Conservation (phyloP, 2,329 filamentous ascomycete species). For the Coniosporium tulheliwenetii region DNA sequence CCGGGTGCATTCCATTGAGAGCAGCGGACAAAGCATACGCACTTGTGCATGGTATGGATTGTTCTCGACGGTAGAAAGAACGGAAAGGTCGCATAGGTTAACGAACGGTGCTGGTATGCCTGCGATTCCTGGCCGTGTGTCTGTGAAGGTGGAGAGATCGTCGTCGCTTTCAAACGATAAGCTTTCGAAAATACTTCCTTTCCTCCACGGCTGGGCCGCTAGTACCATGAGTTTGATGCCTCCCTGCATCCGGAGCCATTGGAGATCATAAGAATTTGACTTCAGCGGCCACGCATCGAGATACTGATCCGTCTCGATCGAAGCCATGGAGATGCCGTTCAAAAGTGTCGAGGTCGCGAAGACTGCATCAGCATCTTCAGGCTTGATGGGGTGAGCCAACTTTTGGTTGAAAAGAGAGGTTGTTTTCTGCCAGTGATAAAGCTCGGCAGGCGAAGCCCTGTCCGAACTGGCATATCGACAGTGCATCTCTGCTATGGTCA, state of each 20-base stretch:
- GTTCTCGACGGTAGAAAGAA: background rate
- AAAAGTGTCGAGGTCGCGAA: background rate
- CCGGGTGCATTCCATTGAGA: background rate
- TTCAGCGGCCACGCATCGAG: background rate
- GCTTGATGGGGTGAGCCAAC: slow-evolving; percentile 17
- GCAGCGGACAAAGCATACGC: background rate
- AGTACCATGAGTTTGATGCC: background rate
- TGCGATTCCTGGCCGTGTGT: background rate
- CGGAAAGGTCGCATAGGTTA: slow-evolving; percentile 14
- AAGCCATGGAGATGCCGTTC: background rate
- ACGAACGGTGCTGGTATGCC: background rate
- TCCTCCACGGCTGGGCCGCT: background rate
- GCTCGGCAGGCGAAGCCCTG: slow-evolving; percentile 11
- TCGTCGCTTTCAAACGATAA: background rate
- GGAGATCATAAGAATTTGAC: background rate
- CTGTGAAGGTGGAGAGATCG: background rate
- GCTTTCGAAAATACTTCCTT: background rate
- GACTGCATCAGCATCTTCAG: slow-evolving; percentile 21
- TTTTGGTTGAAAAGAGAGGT: slow-evolving; percentile 27
- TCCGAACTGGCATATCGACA: slow-evolving; percentile 25
- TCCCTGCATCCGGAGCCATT: background rate
- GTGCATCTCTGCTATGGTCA: slow-evolving; percentile 34
- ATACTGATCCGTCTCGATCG: background rate
- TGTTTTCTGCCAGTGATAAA: slow-evolving; percentile 29
- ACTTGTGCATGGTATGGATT: background rate